Conservation (phyloP, 2,329 filamentous ascomycete genomes). For the Thelonectria blattea region DNA sequence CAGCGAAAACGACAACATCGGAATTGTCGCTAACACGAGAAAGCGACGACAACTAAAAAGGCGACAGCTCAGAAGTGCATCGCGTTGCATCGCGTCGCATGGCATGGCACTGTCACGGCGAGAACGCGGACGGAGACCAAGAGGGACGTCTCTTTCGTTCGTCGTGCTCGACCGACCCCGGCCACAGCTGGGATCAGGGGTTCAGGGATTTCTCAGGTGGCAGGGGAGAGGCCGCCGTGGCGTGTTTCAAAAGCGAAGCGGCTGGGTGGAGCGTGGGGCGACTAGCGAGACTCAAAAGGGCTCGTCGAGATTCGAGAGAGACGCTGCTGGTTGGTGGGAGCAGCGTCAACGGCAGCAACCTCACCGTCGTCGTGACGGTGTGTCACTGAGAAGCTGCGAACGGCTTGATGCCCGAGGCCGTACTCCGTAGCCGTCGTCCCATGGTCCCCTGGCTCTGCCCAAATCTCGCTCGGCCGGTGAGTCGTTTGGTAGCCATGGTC, state of each 20-base stretch:
- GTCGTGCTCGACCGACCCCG: background rate
- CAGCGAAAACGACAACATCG: background rate
- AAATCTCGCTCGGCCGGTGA: conserved; percentile 26
- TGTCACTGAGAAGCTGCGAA: conserved; percentile 6
- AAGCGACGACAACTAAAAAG: background rate
- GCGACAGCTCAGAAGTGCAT: background rate
- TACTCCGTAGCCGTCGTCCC: conserved; percentile 1
- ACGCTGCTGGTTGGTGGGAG: background rate
- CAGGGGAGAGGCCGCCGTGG: conserved; percentile 18
- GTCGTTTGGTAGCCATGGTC: conserved; percentile 3
- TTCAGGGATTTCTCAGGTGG: conserved; percentile 7
- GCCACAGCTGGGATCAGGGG: conserved; percentile 1
- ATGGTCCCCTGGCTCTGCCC: conserved; percentile 17
- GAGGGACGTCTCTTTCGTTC: no score
- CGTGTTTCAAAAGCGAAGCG: conserved; percentile 19
- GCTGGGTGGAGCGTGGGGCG: background rate
- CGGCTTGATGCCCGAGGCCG: background rate
- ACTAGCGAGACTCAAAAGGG: background rate
- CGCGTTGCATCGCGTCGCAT: background rate
- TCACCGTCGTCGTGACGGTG: conserved; percentile 25
- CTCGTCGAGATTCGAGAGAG: background rate
- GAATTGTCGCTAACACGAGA: background rate
- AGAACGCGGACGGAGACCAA: background rate
- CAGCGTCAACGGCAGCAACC: no score
- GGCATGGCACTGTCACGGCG: background rate